Percentiles rank a stretch among this genome's conserved stretches.
phyloP scores from a whole-genome alignment of 2,329 filamentous ascomycete genomes.

The Didymella segeticola region DNA sequence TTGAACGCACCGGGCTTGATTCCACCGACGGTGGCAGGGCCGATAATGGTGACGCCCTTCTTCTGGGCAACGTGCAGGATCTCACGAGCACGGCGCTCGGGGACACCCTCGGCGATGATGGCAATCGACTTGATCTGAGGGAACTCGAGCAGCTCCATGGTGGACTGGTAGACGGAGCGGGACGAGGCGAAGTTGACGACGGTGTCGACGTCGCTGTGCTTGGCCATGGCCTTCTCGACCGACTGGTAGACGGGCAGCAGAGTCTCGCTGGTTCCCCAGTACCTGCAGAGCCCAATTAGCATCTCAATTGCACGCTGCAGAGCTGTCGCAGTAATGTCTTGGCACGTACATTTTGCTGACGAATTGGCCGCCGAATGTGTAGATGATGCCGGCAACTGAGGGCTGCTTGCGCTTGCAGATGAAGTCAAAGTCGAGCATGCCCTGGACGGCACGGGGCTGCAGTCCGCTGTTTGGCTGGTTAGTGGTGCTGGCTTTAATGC shows the following conservation, averaged over 20 bases:
- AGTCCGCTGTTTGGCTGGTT: constrained; percentile 69
- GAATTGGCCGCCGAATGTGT: constrained; percentile 99
- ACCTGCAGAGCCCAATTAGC: constrained; percentile 56
- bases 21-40: constrained; percentile 96
- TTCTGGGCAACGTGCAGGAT: constrained; percentile 95
- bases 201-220: constrained; percentile 96
- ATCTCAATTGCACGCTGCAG: constrained; percentile 10
- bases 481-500: constrained; percentile 17
- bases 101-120: constrained; percentile 99
- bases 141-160: constrained; percentile 96
- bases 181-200: constrained; percentile 99
- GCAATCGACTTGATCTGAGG: constrained; percentile 98
- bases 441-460: constrained; percentile 77
- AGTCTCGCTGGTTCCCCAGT: constrained; percentile 99
- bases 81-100: constrained; percentile 96
- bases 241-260: constrained; percentile 98
- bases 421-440: constrained; percentile 96
- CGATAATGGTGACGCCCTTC: constrained; percentile 99
- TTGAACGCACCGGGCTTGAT: constrained; percentile 99
- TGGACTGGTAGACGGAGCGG: constrained; percentile 97
- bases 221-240: constrained; percentile 87
- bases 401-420: constrained; percentile 99
- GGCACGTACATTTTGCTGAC: constrained; percentile 91
- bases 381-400: constrained; percentile 98
- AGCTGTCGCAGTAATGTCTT: constrained; percentile 23